Evolutionary conservation across 2,329 filamentous ascomycete species (phyloP).

Genomic region (Fusarium continuum): DNA sequence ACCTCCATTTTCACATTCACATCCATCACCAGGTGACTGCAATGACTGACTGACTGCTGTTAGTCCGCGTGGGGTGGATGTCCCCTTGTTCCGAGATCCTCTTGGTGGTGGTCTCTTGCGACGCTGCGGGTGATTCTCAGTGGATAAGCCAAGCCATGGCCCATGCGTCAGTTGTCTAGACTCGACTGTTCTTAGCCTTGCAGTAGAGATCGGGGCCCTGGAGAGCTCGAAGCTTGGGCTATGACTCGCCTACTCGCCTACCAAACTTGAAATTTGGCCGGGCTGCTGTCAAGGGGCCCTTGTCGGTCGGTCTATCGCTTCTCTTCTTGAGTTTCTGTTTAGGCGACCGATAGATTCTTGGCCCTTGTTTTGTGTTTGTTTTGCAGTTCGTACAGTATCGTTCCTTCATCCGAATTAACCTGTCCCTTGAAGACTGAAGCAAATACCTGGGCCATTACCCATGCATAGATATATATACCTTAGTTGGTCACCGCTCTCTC

Average conservation of each 20-base stretch:
- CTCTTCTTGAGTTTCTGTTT: conserved; percentile 10
- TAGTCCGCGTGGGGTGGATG: conserved; percentile 18
- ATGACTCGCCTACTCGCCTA: conserved; percentile 23
- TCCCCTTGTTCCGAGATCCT: conserved; percentile 19
- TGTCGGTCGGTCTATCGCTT: background rate
- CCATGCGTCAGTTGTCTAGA: conserved; percentile 8
- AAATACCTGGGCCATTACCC: background rate
- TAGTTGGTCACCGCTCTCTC: background rate
- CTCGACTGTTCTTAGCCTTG: conserved; percentile 8
- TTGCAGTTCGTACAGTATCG: background rate
- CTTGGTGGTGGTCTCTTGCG: background rate
- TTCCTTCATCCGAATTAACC: background rate
- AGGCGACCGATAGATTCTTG: conserved; percentile 10
- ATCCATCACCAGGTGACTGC: background rate
- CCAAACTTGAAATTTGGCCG: conserved; percentile 9
- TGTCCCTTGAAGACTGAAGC: background rate
- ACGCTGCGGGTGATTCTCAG: conserved; percentile 8
- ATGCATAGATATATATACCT: background rate
- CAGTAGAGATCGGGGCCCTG: conserved; percentile 9
- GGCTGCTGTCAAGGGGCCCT: background rate
- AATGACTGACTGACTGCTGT: background rate
- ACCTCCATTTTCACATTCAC: background rate
- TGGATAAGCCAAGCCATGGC: conserved; percentile 12
- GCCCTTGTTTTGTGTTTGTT: background rate
- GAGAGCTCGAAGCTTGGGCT: conserved; percentile 5